Conservation (phyloP, 2,329 filamentous ascomycete genomes). For the Epichloe sibirici region DNA sequence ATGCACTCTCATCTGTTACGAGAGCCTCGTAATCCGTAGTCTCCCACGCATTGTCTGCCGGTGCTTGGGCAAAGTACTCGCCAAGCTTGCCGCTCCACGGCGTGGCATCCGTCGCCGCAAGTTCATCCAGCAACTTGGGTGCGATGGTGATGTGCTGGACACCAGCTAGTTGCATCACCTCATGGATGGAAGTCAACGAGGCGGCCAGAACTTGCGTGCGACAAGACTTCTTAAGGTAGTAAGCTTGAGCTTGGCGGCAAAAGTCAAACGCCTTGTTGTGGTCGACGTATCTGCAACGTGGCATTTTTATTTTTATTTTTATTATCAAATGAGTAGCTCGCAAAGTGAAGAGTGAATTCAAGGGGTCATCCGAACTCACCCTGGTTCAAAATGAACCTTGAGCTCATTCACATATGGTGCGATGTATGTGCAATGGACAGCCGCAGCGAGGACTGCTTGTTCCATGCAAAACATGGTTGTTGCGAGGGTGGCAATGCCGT, state of each 20-base stretch:
- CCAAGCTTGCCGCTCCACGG: conserved; percentile 2
- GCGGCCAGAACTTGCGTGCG: conserved; percentile 43
- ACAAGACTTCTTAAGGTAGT: conserved; percentile 30
- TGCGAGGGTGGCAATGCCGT: conserved; percentile 45
- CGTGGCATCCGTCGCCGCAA: conserved; percentile 26
- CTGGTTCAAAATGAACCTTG: conserved; percentile 45
- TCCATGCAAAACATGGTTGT: conserved; percentile 52
- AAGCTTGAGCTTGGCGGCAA: conserved; percentile 37
- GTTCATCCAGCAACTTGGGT: conserved; percentile 34
- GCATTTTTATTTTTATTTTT: no score
- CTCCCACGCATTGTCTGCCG: conserved; percentile 17
- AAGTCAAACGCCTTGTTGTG: conserved; percentile 36
- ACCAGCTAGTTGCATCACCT: conserved; percentile 46
- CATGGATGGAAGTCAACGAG: conserved; percentile 42
- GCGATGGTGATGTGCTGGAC: conserved; percentile 48
- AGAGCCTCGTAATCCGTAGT: conserved; percentile 11
- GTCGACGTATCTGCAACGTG: conserved; percentile 30
- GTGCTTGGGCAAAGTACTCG: conserved; percentile 15
- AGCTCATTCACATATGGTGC: conserved; percentile 56
- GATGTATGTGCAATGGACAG: conserved; percentile 47
- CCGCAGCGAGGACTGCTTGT: conserved; percentile 45
- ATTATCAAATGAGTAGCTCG: no score
- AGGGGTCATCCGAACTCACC: conserved; percentile 18
- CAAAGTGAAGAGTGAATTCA: no score
- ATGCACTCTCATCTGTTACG: conserved; percentile 30